phyloP scores from a whole-genome alignment of 1,284 basidiomycete species.

The Fistulina hepatica region DNA sequence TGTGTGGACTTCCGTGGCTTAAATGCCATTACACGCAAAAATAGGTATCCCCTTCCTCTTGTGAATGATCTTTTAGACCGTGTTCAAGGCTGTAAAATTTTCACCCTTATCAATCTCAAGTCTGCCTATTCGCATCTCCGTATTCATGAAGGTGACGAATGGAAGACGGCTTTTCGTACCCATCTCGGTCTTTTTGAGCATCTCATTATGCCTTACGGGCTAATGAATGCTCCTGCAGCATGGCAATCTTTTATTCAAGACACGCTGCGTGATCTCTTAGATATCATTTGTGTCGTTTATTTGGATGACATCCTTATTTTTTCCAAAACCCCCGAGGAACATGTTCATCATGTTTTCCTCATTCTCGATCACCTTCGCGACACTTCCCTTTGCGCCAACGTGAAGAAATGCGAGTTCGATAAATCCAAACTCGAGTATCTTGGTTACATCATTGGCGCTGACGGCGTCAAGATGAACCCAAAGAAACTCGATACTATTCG shows the following conservation, averaged over 20 bases:
- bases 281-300: slow-evolving; percentile 14
- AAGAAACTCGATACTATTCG: slow-evolving; percentile 26
- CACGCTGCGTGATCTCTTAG: slow-evolving; percentile 14
- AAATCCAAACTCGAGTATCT: slow-evolving; percentile 26
- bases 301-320: slow-evolving; percentile 18
- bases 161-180: slow-evolving; percentile 27
- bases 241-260: slow-evolving; percentile 13
- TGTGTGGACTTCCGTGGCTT: slow-evolving; percentile 27
- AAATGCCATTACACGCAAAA: slow-evolving; percentile 28
- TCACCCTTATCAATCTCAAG: slow-evolving; percentile 27
- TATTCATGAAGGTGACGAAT: slow-evolving; percentile 25
- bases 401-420: slow-evolving; percentile 18
- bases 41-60: slow-evolving; percentile 26
- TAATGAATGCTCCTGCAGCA: slow-evolving; percentile 12
- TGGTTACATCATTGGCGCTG: slow-evolving; percentile 24
- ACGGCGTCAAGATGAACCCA: slow-evolving; percentile 27
- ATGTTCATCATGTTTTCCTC: slow-evolving; percentile 18
- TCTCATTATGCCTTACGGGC: slow-evolving; percentile 23
- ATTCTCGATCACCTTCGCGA: slow-evolving; percentile 24
- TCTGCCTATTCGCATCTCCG: slow-evolving; percentile 25
- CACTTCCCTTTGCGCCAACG: slow-evolving; percentile 19
- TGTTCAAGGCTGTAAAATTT: slow-evolving; percentile 20
- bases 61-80: slow-evolving; percentile 13
- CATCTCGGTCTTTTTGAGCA: slow-evolving; percentile 24
- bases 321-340: slow-evolving; percentile 16